Conservation (phyloP, 2,329 filamentous ascomycete genomes). For the Clonostachys rosea region DNA sequence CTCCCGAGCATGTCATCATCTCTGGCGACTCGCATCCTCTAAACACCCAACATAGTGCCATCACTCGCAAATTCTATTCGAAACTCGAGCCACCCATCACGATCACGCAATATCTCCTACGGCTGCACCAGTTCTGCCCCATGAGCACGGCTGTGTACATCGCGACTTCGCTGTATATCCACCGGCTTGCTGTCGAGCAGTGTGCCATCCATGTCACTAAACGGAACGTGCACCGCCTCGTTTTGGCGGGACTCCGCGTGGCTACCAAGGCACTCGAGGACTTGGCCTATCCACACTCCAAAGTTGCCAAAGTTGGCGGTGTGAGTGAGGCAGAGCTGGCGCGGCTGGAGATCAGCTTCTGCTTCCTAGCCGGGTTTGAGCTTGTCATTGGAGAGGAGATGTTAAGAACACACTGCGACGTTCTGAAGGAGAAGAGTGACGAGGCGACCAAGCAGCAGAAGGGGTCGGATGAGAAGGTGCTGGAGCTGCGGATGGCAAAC, state of each 20-base stretch:
- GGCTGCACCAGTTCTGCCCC: conserved; percentile 86
- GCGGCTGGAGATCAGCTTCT: conserved; percentile 83
- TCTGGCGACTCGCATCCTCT: conserved; percentile 62
- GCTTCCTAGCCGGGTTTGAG: conserved; percentile 82
- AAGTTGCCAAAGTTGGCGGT: conserved; percentile 83
- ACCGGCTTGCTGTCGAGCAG: conserved; percentile 74
- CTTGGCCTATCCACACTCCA: conserved; percentile 77
- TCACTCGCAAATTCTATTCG: conserved; percentile 90
- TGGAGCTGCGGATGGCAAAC: too few relatives aligned
- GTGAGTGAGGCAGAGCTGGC: conserved; percentile 79
- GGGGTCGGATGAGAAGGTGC: too few relatives aligned
- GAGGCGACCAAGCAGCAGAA: too few relatives aligned
- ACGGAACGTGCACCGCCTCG: conserved; percentile 80
- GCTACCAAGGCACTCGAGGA: conserved; percentile 97
- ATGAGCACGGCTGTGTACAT: conserved; percentile 94
- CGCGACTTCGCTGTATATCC: conserved; percentile 82
- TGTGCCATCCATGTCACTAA: conserved; percentile 74
- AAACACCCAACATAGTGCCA: conserved; percentile 75
- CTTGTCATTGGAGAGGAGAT: conserved; percentile 47
- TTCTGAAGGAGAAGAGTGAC: conserved; percentile 17
- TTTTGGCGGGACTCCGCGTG: conserved; percentile 79
- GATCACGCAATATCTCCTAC: conserved; percentile 77
- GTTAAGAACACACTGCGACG: conserved; percentile 24
- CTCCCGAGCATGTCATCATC: conserved; percentile 41
- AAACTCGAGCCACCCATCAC: conserved; percentile 81